Base-by-base conservation (phyloP, 768 basidiomycete genomes). In the Pulveroboletus sp. region DNA sequence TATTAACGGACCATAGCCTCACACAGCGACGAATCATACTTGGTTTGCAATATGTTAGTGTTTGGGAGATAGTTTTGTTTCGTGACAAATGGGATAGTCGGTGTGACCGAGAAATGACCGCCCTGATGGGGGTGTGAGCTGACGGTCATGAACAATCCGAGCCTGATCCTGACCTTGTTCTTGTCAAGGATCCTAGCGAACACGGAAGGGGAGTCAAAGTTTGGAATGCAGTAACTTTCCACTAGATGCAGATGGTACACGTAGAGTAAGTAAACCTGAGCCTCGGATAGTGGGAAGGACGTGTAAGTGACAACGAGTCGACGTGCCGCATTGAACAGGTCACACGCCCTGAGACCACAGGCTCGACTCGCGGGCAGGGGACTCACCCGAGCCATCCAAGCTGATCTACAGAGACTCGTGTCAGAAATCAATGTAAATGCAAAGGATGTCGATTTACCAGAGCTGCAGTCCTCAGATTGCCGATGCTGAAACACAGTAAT, bases 131-230 rank as follows among this genome's bases (percentile, higher is more conserved):
- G 38, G 18, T n/a, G 47, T 60, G 37, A 58, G 43, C 9, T 8
- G 36, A 30, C 42, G 33, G 35, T 10, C 49, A 33, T 15, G 21
- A 2, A 35, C 8, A 17, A 54, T 32, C 24, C 21, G 28, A 26
- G 21, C 15, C 10, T 17, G 37, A 26, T 30, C 14, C 54, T 14
- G 32, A 73, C 78, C 68, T 89, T 90, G 66, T 90, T 71, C 60
- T 90, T 90, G 73, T 93, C 89, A 6, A 93, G 76, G 57, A 92
- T 89, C 8, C 93, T 81, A 7, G 92, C 93, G 56, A 94, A 95
- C 43, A 95, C 76, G 15, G 89, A 92, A 4, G 93, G 93, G 2
- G 91, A 93, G 68, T 96, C 93, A 64, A 96, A 95, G 71, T 93
- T 77, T 1, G 93, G 93, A 26, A 94, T 79, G 60, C 93, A 96